Evolutionary conservation across 2,329 filamentous ascomycete genomes (phyloP).

Genomic region (Fusarium drepaniforme): DNA sequence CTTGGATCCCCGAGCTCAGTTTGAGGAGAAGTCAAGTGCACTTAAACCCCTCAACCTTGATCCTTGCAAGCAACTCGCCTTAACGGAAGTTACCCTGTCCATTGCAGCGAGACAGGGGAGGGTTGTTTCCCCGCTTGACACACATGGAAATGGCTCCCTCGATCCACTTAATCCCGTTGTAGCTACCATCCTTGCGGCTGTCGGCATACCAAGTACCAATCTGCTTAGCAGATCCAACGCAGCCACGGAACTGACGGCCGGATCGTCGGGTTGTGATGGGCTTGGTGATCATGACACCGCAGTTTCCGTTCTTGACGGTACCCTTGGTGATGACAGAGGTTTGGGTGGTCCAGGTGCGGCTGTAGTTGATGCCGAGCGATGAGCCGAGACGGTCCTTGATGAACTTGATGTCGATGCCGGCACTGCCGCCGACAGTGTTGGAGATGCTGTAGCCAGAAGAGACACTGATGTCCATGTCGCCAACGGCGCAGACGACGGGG

Average conservation of each 20-base stretch:
- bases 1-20: background rate
- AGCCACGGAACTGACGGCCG: conserved; percentile 21
- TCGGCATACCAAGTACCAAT: conserved; percentile 21
- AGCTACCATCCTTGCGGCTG: conserved; percentile 12
- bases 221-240: conserved; percentile 13
- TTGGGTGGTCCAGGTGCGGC: conserved; percentile 19
- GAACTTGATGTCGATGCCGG: background rate
- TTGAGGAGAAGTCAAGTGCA: background rate
- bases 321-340: conserved; percentile 17
- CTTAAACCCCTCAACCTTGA: background rate
- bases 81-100: conserved; percentile 10
- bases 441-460: conserved; percentile 16
- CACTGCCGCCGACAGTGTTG: conserved; percentile 19
- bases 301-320: conserved; percentile 13
- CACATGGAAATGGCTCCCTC: conserved; percentile 24
- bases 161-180: conserved; percentile 17
- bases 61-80: background rate
- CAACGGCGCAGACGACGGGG: conserved; percentile 12
- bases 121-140: conserved; percentile 9
- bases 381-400: conserved; percentile 12
- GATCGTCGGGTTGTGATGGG: conserved; percentile 21
- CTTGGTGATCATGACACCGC: conserved; percentile 26
- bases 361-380: conserved; percentile 17
- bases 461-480: conserved; percentile 21
- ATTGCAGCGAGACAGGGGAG: conserved; percentile 16